Percentiles rank a stretch among this genome's conserved stretches.
Evolutionary conservation across 2,329 filamentous ascomycete genomes (phyloP).

Genomic region (Clarireedia homoeocarpa): DNA sequence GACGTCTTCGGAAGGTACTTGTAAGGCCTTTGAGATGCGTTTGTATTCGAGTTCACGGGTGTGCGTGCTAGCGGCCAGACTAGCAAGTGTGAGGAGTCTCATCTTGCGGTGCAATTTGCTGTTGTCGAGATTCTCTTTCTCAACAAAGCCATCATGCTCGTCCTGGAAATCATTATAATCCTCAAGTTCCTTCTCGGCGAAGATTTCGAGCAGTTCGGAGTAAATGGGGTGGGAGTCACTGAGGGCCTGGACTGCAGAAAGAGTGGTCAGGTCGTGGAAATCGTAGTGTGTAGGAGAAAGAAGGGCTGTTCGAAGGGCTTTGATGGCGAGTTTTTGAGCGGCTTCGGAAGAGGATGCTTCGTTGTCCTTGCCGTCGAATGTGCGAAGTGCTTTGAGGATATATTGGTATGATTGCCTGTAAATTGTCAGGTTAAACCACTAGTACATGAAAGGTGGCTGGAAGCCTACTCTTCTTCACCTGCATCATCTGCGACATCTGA

Average conservation of each 20-base stretch:
- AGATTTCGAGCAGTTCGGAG: slow-evolving; percentile 90
- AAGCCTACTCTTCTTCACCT: slow-evolving; percentile 65
- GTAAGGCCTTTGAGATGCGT: slow-evolving; percentile 75
- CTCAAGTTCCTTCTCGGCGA: slow-evolving; percentile 87
- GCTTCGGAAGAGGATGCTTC: slow-evolving; percentile 50
- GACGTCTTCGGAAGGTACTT: slow-evolving; percentile 75
- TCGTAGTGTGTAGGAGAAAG: slow-evolving; percentile 59
- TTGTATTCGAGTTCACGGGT: slow-evolving; percentile 84
- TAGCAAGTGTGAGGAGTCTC: slow-evolving; percentile 87
- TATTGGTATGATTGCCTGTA: slow-evolving; percentile 56
- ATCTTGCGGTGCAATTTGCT: slow-evolving; percentile 85
- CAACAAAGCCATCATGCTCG: slow-evolving; percentile 79
- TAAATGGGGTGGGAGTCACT: slow-evolving; percentile 76
- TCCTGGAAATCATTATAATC: slow-evolving; percentile 94
- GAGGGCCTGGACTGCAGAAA: slow-evolving; percentile 77
- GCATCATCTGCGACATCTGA: slow-evolving; percentile 72
- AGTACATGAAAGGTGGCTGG: neutral
- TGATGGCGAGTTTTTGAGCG: slow-evolving; percentile 55
- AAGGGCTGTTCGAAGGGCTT: slow-evolving; percentile 60
- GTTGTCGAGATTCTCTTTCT: slow-evolving; percentile 65
- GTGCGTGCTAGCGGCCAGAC: slow-evolving; percentile 73
- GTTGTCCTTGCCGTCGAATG: slow-evolving; percentile 48
- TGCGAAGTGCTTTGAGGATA: slow-evolving; percentile 53
- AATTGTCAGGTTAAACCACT: slow-evolving; percentile 21
- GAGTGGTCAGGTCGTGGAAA: slow-evolving; percentile 63